Base-by-base conservation (phyloP, 495 filamentous ascomycete genomes). In the Cudoniella acicularis region DNA sequence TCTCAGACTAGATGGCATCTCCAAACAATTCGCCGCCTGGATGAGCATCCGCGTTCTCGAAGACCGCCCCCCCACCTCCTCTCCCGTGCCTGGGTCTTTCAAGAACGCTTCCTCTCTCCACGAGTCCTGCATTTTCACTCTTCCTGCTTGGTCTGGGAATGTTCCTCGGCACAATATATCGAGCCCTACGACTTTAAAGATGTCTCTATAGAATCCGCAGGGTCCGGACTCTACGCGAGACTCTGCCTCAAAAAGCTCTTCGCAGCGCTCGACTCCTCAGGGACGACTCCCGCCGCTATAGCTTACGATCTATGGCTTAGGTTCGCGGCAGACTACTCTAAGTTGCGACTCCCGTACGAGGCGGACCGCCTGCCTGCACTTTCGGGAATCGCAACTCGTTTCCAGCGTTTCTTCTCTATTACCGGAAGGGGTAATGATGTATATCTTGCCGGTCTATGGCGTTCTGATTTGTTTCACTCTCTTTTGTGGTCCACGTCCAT, bases 71-170 rank as follows among this genome's bases (percentile, higher is more conserved):
- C 46, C 16, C 1, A n/a, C n/a, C 23, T 61, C 25, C 48, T 52
- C 16, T 51, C 62, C 17, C 61, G 62, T 8, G 57, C 48, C 8
- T 64, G 57, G 57, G 62, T 54, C n/a, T 57, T 61, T 13, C 57
- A 64, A 52, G 62, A 64, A 30, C 52, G 62, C 4, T 45, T 60
- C 13, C 43, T 64, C 16, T 58, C 62, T 9, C 58, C 62, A 3
- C 58, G 62, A 8, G 56, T 62, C 53, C 45, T 64, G 21, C 49
- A 64, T 42, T 64, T 54, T 25, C 22, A 43, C 48, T 20, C 45
- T 13, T 18, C 53, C 11, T 55, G 53, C 45, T 42, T 64, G 36
- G 36, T 64, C 23, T 64, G 54, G 58, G 53, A 61, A 52, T 64
- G 58, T 40, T 47, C 30, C 25, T 59, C 52, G 24, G 20, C 41